phyloP scores from a whole-genome alignment of 345 rosid genomes.

The Salix brachista region DNA sequence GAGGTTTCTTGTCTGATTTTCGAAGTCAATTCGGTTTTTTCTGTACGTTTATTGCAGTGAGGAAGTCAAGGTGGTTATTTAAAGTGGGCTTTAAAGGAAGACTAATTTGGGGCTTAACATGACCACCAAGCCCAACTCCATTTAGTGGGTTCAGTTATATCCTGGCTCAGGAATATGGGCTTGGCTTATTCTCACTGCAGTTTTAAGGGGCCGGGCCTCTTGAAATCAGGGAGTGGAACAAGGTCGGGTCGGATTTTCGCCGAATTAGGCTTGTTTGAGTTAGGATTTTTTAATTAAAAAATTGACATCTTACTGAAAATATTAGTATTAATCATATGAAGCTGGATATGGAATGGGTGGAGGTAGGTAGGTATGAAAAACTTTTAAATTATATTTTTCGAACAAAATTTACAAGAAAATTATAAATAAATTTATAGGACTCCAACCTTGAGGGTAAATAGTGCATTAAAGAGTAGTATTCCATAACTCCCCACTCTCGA shows the following conservation, averaged over 20 bases:
- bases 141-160: not conserved
- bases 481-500: no score
- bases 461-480: not conserved
- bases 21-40: not conserved
- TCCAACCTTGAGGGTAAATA: not conserved
- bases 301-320: no score
- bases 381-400: no score
- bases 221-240: not conserved
- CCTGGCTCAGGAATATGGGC: not conserved
- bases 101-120: not conserved
- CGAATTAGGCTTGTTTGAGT: no score
- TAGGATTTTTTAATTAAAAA: no score
- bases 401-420: no score
- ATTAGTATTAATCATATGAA: no score
- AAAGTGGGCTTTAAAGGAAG: not conserved
- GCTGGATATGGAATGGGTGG: not conserved
- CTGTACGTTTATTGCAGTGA: not conserved
- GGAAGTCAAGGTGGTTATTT: not conserved
- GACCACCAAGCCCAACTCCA: not conserved
- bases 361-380: not conserved
- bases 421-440: not conserved
- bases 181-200: not conserved
- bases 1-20: not conserved
- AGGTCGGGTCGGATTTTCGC: not conserved
- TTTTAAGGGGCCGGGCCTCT: not conserved